Evolutionary conservation across 352 stramenopile genomes (phyloP).

Genomic region (Peronospora farinosa): DNA sequence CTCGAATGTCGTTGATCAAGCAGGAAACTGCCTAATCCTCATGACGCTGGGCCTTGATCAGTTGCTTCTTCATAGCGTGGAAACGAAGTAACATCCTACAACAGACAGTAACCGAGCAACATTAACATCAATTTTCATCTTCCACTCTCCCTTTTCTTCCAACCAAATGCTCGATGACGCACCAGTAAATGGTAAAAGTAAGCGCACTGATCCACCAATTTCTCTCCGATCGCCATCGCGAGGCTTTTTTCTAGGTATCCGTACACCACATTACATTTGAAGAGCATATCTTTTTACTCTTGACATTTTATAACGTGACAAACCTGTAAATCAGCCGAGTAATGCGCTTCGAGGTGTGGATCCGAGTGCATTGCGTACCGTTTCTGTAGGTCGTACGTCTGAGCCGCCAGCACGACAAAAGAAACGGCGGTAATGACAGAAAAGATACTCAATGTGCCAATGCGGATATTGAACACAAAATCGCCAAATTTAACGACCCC

Average conservation of each 20-base stretch:
- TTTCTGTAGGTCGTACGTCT: slow-evolving; percentile 80
- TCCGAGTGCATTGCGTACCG: slow-evolving; percentile 38
- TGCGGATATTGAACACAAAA: slow-evolving; percentile 64
- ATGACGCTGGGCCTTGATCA: slow-evolving; percentile 55
- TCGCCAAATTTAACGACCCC: slow-evolving; percentile 71
- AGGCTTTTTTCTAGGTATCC: slow-evolving; percentile 51
- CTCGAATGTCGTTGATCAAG: background rate
- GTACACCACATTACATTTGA: slow-evolving; percentile 5
- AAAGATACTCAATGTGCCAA: slow-evolving; percentile 67
- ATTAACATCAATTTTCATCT: background rate
- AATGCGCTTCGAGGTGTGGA: slow-evolving; percentile 44
- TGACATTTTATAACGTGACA: background rate
- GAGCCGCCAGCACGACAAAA: slow-evolving; percentile 57
- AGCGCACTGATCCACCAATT: slow-evolving; percentile 86
- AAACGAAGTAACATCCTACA: slow-evolving; percentile 76
- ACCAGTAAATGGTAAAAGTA: slow-evolving; percentile 84
- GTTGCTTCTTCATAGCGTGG: slow-evolving; percentile 74
- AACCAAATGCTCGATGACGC: slow-evolving; percentile 3
- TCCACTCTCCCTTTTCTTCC: too few species aligned
- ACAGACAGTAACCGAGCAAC: slow-evolving; percentile 5
- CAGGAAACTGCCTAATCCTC: slow-evolving; percentile 35
- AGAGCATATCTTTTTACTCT: background rate
- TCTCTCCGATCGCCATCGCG: slow-evolving; percentile 64
- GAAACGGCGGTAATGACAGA: slow-evolving; percentile 69
- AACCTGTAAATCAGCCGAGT: slow-evolving; percentile 65